Base-by-base conservation (phyloP, 2,329 filamentous ascomycete species). In the Colletotrichum filicis region DNA sequence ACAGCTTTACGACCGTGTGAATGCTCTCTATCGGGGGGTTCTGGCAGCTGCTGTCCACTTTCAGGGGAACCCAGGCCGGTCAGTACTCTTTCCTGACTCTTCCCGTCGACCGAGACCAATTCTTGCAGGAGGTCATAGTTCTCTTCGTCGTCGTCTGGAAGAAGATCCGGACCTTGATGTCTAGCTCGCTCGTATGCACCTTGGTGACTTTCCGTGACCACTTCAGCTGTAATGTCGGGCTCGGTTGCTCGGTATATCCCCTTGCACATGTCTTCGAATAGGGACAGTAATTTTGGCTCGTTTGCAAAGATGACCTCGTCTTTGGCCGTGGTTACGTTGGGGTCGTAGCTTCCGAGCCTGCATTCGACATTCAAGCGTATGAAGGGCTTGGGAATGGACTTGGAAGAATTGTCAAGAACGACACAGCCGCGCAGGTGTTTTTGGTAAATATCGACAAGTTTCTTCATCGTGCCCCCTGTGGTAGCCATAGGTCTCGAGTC, bases 301-400 rank as follows among this genome's bases (percentile, higher is more conserved):
- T 94, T 84, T 5, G 84, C 84, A 77, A 95, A 95, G 1, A 94
- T 77, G 2, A 95, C 87, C 76, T 94, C 90, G 69, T 94, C 90
- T 78, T 95, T 95, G 4, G 90, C 85, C 4, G 93, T 89, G 73
- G 94, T 91, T 6, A 95, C 81, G 75, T 95, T 95, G 1, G 87
- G 85, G 80, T 95, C 93, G 77, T 95, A 95, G 71, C 85, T 91
- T 32, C 87, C 86, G 1, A 83, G 78, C 0, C 90, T 87, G 77
- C 92, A 95, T 16, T 79, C 79, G 35, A 95, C 90, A 69, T 91
- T 88, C 49, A 95, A 80, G 53, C 86, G 86, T 53, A 95, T 80
- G 78, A 95, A 95, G 0, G 88, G 87, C 63, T 89, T 87, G 22
- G 84, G 86, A 26, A 85, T 75, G 11, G 75, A 62, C 58, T 75